Base-by-base conservation (phyloP, 345 rosid genomes). In the Dipteronia sinensis region DNA sequence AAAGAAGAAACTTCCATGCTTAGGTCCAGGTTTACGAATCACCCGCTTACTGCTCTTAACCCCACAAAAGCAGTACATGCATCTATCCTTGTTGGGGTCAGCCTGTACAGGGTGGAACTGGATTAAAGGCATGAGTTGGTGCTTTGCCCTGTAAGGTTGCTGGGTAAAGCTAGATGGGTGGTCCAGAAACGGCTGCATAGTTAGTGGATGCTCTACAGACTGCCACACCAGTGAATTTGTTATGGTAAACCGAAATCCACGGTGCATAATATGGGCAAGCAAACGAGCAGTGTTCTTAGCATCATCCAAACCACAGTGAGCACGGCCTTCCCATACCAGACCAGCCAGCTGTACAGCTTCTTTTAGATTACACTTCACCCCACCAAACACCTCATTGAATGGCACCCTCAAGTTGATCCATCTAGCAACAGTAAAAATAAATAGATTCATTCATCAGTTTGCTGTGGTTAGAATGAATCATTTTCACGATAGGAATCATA, bases 321-420 rank as follows among this genome's bases (percentile, higher is more conserved):
- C 84, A 53, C 87, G 87, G 2, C 88, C 91, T 64, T 88, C 82
- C 89, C 91, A 86, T n/a, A 73, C 84, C 53, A 88, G 79, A 46
- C 91, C 89, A 0, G 89, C 89, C 80, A 79, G 70, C 81, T 84
- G 76, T 9, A 84, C 88, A 15, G 91, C 91, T 81, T 84, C 89
- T 68, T 83, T 88, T 40, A 86, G 74, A 64, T 86, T 88, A 83
- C 89, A 86, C 73, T 79, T 82, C 56, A 53, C 65, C 2, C 81
- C 81, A 10, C 88, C 89, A 55, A 81, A 88, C 51, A 82, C 86
- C 81, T 88, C 89, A 56, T 69, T 67, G 78, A 86, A 88, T 0
- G 91, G 91, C 55, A 86, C 91, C 77, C 78, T 88, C 44, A 88
- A 82, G 85, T 88, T 88, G 75, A 88, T 88, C 91, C 91, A 88